These are phyloP conservation scores for Lichenothelia convexa DNA, from an alignment of 495 filamentous ascomycete genomes.

Conservation along the genomic window DNA sequence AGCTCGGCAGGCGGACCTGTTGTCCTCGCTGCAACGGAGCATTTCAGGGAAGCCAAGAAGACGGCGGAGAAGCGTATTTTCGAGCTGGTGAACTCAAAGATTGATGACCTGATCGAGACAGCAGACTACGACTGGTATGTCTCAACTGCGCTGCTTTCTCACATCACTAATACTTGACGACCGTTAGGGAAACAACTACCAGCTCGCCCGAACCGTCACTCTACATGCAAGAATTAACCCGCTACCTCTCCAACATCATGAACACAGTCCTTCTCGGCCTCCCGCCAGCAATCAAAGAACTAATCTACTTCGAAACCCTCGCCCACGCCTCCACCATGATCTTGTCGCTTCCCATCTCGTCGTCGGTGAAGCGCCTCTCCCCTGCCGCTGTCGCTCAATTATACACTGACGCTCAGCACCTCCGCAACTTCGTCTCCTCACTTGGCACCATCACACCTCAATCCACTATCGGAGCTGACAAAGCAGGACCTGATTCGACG, in stretches of 20 bases:
- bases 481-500: too few species aligned
- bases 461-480: too few species aligned
- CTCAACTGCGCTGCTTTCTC: not conserved
- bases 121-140: constrained; percentile 84
- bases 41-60: constrained; percentile 81
- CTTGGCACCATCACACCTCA: too few species aligned
- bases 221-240: constrained; percentile 86
- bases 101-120: constrained; percentile 90
- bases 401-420: constrained; percentile 62
- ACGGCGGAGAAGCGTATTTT: constrained; percentile 95
- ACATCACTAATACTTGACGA: not conserved
- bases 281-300: constrained; percentile 84
- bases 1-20: constrained; percentile 57
- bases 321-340: constrained; percentile 79
- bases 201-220: constrained; percentile 54
- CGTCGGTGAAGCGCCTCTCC: constrained; percentile 67
- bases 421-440: constrained; percentile 66
- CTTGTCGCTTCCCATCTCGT: constrained; percentile 46
- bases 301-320: constrained; percentile 94
- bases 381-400: constrained; percentile 67
- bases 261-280: constrained; percentile 77
- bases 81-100: constrained; percentile 95
- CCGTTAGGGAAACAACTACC: constrained; percentile 42
- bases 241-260: constrained; percentile 94
- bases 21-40: constrained; percentile 58